Evolutionary conservation across 2,329 filamentous ascomycete genomes (phyloP), one percentile per base, ranked within the genome.

Genomic region (Drechslera avenae): DNA sequence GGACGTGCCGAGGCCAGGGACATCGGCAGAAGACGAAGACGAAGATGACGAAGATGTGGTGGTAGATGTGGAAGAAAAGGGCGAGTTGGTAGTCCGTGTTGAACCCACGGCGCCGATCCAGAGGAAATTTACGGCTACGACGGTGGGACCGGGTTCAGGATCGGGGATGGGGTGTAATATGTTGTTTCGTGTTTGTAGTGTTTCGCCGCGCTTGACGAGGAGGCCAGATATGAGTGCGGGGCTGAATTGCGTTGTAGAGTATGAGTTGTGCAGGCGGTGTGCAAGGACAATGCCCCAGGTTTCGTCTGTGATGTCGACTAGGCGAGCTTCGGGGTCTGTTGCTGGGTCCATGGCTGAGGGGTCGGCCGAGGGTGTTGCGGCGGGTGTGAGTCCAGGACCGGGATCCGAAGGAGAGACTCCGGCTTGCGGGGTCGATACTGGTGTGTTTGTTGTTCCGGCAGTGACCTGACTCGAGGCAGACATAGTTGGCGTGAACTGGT

Each of bases 201-300:
- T 53, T 30, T 60, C 53, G 12, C 72, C 71, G 35, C 77, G 76
- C 53, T 78, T 77, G 52, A 79, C 68, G 0, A 80, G 59, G 1
- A 76, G 66, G 1, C 77, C 77, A 6, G 71, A 74, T 21, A 77
- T 75, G 14, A 78, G 67, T 4, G 69, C 69, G 12, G 71, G 67
- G 21, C 66, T 63, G 60, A 69, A 69, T 52, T 71, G 64, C 51
- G 64, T 62, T 31, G 67, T 64, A 0, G 69, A 71, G 46, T 69
- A 66, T 30, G 67, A 69, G 56, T 69, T 75, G 64, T 68, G 74
- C 0, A 71, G 59, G n/a, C 75, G 80, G 66, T 90, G 87, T 1
- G 83, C 81, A 34, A 89, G 80, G 13, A 94, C 78, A 4, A 89
- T 82, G 16, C 86, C 89, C 86, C 88, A 93, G 0, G 84, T 88